Evolutionary conservation across 768 basidiomycete species (phyloP), one percentile per base, ranked within the genome.

Genomic region (Amyloporia xantha): DNA sequence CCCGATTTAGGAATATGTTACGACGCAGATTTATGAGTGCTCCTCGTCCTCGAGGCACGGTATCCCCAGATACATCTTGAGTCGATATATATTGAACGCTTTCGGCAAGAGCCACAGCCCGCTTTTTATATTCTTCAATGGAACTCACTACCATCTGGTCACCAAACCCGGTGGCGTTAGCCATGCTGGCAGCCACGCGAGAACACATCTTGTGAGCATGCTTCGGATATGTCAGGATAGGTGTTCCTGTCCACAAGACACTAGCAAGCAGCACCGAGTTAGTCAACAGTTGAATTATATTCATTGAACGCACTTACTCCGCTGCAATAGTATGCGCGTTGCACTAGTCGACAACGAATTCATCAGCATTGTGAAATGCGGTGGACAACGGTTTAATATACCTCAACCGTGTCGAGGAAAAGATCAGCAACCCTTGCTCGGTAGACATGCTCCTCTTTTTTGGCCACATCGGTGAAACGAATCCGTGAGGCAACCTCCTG

Each of bases 391-490:
- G n/a, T 13, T 2, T 9, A 2, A 49, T 68, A 11, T 33, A 72
- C 75, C 67, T 77, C 76, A 5, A 70, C 68, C 2, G 76, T 78
- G 54, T 77, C 76, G n/a, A 77, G 62, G 52, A 76, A 71, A 7
- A 77, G 61, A 52, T 77, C 76, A 3, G 71, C 70, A n/a, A 74
- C 71, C 20, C 75, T 60, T 7, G 68, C 71, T 27, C 76, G 70
- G 41, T 63, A 55, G 41, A 77, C 68, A 51, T 77, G 76, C 2
- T 60, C 58, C 26, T 72, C 70, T 60, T 77, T 77, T 36, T 62
- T 58, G 4, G 73, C 67, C 21, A 77, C 73, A 41, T 78, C 72
- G 11, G 74, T 76, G 51, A 77, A 77, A 40, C 65, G 59, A 27
- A 77, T 64, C 3, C 76, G 69, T 38, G 69, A 62, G 3, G 75